A percentile compares a stretch with the other conserved stretches of the same genome.
These are phyloP conservation scores for Stenocarpella maydis DNA, from an alignment of 2,329 filamentous ascomycete species.

Conservation along the genomic window DNA sequence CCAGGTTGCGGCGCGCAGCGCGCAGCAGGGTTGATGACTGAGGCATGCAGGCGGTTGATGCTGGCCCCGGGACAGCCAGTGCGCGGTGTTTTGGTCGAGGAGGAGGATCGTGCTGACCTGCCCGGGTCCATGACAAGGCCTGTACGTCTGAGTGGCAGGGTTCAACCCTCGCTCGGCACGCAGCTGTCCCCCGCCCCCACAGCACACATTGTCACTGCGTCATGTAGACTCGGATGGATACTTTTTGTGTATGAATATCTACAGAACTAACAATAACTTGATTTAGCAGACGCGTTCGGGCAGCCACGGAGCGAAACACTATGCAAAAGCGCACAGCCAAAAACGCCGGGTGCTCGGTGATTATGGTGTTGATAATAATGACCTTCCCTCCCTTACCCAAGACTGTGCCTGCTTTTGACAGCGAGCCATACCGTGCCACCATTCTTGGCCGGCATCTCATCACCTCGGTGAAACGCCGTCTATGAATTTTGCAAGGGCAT, in stretches of 20 bases:
- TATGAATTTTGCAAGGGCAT: background rate
- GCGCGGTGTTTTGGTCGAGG: background rate
- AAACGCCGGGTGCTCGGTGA: slow-evolving; percentile 27
- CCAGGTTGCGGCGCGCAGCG: slow-evolving; percentile 37
- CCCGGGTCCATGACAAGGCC: background rate
- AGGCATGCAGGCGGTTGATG: slow-evolving; percentile 37
- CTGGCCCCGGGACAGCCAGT: background rate
- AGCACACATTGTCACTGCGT: background rate
- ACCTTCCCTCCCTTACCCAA: background rate
- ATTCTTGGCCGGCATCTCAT: background rate
- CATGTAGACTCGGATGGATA: background rate
- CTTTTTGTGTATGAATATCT: slow-evolving; percentile 13
- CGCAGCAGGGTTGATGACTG: slow-evolving; percentile 37
- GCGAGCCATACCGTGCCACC: background rate
- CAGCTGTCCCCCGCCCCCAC: too few relatives aligned
- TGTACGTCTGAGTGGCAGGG: slow-evolving; percentile 24
- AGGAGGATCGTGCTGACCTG: background rate
- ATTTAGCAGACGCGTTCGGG: background rate
- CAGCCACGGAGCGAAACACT: background rate
- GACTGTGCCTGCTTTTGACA: background rate
- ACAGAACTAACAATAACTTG: slow-evolving; percentile 9
- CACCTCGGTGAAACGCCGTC: background rate
- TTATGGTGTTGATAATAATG: slow-evolving; percentile 10
- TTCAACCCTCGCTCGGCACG: background rate
- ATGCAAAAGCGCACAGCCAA: slow-evolving; percentile 24